A percentile compares a stretch with the other conserved stretches of the same genome.
Conservation (phyloP, 2,329 filamentous ascomycete species). For the Botrytis elliptica region DNA sequence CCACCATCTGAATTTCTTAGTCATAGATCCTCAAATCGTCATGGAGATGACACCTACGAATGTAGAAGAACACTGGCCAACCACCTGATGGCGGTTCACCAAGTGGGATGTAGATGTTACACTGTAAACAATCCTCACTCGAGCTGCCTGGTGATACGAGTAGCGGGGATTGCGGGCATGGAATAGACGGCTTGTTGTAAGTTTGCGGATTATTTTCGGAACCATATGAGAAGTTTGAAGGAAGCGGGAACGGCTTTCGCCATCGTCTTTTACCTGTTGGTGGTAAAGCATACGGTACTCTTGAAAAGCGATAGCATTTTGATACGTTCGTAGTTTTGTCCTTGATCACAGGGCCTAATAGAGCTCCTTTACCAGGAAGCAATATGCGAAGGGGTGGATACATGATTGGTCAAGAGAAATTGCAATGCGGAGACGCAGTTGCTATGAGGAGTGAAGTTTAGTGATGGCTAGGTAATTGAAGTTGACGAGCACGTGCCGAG, state of each 20-base stretch:
- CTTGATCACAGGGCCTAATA: conserved; percentile 1
- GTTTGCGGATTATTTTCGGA: neutral
- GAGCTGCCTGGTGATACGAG: neutral
- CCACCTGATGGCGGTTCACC: conserved; percentile 9
- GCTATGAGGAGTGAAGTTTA: neutral
- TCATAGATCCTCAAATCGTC: neutral
- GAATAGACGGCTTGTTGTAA: neutral
- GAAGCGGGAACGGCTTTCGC: conserved; percentile 3
- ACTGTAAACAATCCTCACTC: conserved; percentile 20
- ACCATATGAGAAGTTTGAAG: conserved; percentile 8
- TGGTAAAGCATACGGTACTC: conserved; percentile 19
- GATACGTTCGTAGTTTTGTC: conserved; percentile 4
- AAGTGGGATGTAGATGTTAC: conserved; percentile 16
- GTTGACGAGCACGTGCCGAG: neutral
- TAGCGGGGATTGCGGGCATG: conserved; percentile 11
- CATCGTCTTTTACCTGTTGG: conserved; percentile 16
- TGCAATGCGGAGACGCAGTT: neutral
- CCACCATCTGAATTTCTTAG: conserved; percentile 46
- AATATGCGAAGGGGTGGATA: neutral
- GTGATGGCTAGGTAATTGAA: neutral
- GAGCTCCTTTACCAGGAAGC: neutral
- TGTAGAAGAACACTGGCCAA: conserved; percentile 19
- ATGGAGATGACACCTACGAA: conserved; percentile 12
- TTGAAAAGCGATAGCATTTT: conserved; percentile 45
- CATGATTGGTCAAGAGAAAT: neutral